Percentiles rank a stretch among this genome's conserved stretches.
Conservation (phyloP, 306 rosid genomes). For the Hippophae gyantsensis region DNA sequence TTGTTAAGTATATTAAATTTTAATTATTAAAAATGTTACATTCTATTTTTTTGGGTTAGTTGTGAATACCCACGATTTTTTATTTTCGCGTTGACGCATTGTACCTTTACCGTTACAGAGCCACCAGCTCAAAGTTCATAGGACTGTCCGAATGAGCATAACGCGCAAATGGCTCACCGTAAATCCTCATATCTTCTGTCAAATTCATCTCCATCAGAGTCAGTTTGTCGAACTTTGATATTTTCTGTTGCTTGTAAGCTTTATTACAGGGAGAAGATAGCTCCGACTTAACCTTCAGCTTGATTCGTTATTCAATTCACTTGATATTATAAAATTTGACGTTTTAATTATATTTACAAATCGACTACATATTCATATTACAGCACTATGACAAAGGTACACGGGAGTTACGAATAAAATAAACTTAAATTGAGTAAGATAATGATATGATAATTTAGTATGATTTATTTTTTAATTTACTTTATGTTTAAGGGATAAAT, state of each 20-base stretch:
- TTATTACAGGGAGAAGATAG: background rate
- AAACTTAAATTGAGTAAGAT: too few species aligned
- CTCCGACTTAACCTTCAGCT: background rate
- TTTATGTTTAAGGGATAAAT: too few species aligned
- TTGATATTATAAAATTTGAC: background rate
- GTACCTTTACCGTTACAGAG: background rate
- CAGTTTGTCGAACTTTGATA: background rate
- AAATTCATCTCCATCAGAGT: background rate
- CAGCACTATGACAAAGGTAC: too few species aligned
- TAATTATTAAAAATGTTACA: too few species aligned
- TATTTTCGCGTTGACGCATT: background rate
- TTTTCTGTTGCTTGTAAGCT: background rate
- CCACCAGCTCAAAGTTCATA: conserved; percentile 1
- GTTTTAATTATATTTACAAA: too few species aligned
- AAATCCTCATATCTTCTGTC: background rate
- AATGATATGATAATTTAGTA: too few species aligned
- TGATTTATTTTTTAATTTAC: too few species aligned
- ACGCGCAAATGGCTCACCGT: background rate
- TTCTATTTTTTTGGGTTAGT: too few species aligned
- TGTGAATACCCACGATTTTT: too few species aligned
- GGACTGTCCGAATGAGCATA: conserved; percentile 1
- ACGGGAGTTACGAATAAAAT: too few species aligned
- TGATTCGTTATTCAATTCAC: conserved; percentile 7
- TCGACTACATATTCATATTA: too few species aligned
- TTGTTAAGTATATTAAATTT: too few species aligned